Evolutionary conservation across 257 asterid species (phyloP).

Genomic region (Linderniella brevidens): DNA sequence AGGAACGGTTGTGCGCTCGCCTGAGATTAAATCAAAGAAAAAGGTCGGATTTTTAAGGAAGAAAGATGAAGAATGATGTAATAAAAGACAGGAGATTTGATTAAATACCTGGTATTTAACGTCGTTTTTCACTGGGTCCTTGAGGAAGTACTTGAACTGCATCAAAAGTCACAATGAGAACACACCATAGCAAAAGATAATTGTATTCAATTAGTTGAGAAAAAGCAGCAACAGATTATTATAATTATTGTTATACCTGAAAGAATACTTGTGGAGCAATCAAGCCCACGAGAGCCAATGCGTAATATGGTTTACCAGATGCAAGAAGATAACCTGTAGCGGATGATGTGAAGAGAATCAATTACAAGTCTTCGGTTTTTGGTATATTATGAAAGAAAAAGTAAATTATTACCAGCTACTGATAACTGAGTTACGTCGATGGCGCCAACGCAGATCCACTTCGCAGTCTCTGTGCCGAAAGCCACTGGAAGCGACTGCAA

Average conservation of each 20-base stretch:
- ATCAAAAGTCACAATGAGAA: background rate
- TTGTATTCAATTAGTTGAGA: no score
- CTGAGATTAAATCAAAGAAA: conserved; percentile 23
- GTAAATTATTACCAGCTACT: conserved; percentile 53
- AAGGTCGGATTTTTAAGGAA: background rate
- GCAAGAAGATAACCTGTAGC: conserved; percentile 85
- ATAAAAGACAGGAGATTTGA: background rate
- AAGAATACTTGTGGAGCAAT: conserved; percentile 82
- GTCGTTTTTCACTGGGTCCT: conserved; percentile 39
- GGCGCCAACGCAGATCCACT: conserved; percentile 97
- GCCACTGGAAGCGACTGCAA: conserved; percentile 95
- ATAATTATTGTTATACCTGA: conserved; percentile 91
- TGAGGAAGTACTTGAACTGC: conserved; percentile 51
- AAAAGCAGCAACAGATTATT: no score
- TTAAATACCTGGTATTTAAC: conserved; percentile 65
- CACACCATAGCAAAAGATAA: background rate
- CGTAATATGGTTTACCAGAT: conserved; percentile 72
- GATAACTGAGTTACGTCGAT: conserved; percentile 88
- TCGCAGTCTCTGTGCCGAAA: conserved; percentile 88
- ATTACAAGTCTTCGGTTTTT: background rate
- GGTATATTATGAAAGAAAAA: background rate
- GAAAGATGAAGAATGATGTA: background rate
- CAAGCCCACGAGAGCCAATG: conserved; percentile 68
- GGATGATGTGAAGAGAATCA: background rate
- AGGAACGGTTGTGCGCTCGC: conserved; percentile 98